Percentiles rank a stretch among this genome's conserved stretches.
These are phyloP conservation scores for Pythium inflatum DNA, from an alignment of 352 stramenopile genomes.

Conservation along the genomic window DNA sequence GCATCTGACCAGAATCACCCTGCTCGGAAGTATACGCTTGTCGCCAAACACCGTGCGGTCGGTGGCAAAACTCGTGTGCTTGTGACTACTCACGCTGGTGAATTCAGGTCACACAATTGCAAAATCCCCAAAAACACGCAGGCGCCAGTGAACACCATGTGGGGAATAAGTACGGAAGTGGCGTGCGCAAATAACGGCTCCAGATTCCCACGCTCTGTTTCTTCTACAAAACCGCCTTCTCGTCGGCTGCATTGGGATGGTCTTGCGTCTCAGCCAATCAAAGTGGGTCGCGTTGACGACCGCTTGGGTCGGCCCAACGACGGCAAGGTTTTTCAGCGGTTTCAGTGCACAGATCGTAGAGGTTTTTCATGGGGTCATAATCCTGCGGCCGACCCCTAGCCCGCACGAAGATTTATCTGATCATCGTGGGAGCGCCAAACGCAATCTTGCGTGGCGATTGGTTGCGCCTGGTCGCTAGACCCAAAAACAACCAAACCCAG, in stretches of 20 bases:
- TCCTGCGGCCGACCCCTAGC: slow-evolving; percentile 21
- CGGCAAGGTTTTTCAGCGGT: slow-evolving; percentile 9
- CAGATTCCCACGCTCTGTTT: neutral
- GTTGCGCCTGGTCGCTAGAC: slow-evolving; percentile 18
- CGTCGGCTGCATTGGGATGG: neutral
- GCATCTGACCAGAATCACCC: neutral
- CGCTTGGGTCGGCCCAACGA: slow-evolving; percentile 7
- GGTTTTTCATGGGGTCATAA: slow-evolving; percentile 31
- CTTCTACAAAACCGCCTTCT: neutral
- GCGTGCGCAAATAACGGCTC: neutral
- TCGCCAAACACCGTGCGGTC: neutral
- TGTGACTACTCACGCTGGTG: neutral
- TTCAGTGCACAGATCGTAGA: neutral
- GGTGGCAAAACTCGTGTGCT: neutral
- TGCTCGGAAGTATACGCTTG: too few relatives aligned
- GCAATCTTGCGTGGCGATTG: slow-evolving; percentile 20
- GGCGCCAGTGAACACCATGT: neutral
- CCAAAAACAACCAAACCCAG: slow-evolving; percentile 18
- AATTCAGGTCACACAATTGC: too few relatives aligned
- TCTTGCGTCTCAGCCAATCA: neutral
- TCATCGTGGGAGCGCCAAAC: slow-evolving; percentile 10
- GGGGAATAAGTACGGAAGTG: too few relatives aligned
- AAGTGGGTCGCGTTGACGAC: slow-evolving; percentile 1
- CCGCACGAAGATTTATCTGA: slow-evolving; percentile 4
- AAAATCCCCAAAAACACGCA: neutral